Evolutionary conservation across 2,329 filamentous ascomycete species (phyloP), one percentile per base, ranked within the genome.

Genomic region (Arthrinium phaeospermum): DNA sequence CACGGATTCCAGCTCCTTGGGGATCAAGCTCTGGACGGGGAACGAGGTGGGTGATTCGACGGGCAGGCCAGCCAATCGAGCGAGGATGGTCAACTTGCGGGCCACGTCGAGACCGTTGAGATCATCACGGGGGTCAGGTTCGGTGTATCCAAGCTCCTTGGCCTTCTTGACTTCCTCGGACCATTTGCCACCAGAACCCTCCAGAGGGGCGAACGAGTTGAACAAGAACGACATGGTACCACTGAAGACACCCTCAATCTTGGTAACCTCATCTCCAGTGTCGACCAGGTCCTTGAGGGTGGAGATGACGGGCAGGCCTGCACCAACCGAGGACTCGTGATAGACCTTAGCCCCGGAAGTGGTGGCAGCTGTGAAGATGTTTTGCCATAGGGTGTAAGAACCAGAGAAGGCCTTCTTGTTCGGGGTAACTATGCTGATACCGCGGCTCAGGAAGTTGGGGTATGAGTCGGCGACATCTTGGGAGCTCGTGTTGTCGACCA

Each of bases 391-490:
- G 77, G 91, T 87, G 78, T 94, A 91, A 67, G 90, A 91, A 72
- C 93, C 91, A 0, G 94, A 97, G 84, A 99, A 99, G 19, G 93
- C 96, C 85, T 99, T 99, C 87, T 99, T 99, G 88, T 98, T 99
- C 61, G 96, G 95, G 0, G 96, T 99, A 41, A 98, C 94, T 78
- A 99, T 91, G 83, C 91, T 96, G 82, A 99, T 92, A 16, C 95
- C 96, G 75, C 91, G 90, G 78, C 90, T 88, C 74, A 99, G 86
- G 82, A 97, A 94, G 67, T 89, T 82, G 0, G 96, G 95, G 83
- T 99, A 99, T 44, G 90, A 85, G 74, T 93, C 90, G 68, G 96
- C 96, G 44, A 99, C 88, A 75, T 93, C 91, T 78, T 96, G 92
- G 77, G 94, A 95, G 83, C 94, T 97, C 70, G 96, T 99, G 86